Evolutionary conservation across 2,329 filamentous ascomycete genomes (phyloP), one percentile per base, ranked within the genome.

Genomic region (Talaromyces amestolkiae): DNA sequence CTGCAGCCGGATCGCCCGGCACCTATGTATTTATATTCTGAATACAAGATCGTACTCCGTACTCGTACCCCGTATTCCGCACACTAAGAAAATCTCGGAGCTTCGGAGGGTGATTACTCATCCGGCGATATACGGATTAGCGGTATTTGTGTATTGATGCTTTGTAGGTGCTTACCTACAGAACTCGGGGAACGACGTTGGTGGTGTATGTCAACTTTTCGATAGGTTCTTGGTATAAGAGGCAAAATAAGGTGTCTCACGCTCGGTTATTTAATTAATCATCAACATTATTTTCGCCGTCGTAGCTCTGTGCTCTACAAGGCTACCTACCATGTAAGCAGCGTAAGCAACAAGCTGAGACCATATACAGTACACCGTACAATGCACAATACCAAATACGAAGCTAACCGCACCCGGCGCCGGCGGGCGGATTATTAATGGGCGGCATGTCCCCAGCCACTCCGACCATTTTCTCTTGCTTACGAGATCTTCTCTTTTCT

Each of bases 401-500:
- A 51, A 19, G 13, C 35, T 19, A 41, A 53, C 65, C 60, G 54
- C 31, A 43, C 64, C 49, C 45, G 27, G 59, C 58, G 22, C 24
- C 58, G 56, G 45, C 59, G 59, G n/a, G 35, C 53, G 69, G 56
- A 59, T 59, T 59, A 59, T 43, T 59, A 59, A 59, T 59, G 39
- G 24, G 37, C 63, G 47, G 60, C 65, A 54, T 53, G 49, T 33
- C 49, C 49, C 49, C 49, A 60, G 68, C 67, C 45, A 31, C 27
- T 62, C 47, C 43, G 49, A 33, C 63, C 37, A 22, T 59, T 63
- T 65, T 63, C 68, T 76, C 49, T 53, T 53, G 75, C 75, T 77
- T 76, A 77, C 75, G 75, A 75, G 73, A 76, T 75, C 74, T 61
- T 68, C 69, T 69, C 68, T 71, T 51, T 24, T 58, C 8, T 39